phyloP scores from a whole-genome alignment of 2,329 filamentous ascomycete genomes.

The Hypoxylon sp. region DNA sequence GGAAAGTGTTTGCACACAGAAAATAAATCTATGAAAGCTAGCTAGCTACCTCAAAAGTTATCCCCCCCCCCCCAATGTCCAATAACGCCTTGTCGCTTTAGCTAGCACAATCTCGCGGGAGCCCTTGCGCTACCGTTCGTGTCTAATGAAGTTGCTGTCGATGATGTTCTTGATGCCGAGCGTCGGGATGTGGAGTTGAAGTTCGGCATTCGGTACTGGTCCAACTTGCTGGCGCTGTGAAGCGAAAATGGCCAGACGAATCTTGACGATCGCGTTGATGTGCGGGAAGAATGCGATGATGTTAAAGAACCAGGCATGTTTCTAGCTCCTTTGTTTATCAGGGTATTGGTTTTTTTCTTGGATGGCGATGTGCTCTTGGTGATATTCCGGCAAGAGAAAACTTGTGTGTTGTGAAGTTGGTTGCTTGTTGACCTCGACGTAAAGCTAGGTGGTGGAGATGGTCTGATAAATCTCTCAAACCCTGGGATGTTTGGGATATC shows the following conservation, averaged over 20 bases:
- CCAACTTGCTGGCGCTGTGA: slow-evolving; percentile 13
- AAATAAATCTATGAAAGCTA: too few species aligned
- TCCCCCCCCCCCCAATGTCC: too few species aligned
- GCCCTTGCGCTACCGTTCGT: too few species aligned
- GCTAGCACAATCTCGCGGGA: too few species aligned
- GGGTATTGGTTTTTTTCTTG: not conserved
- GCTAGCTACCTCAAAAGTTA: too few species aligned
- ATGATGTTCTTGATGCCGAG: too few species aligned
- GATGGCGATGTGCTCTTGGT: not conserved
- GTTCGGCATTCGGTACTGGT: slow-evolving; percentile 15
- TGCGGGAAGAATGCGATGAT: slow-evolving; percentile 9
- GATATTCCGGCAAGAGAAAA: not conserved
- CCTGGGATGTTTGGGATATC: not conserved
- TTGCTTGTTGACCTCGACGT: not conserved
- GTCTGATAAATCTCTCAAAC: too few species aligned
- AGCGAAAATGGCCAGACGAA: slow-evolving; percentile 23
- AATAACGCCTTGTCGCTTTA: too few species aligned
- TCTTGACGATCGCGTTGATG: slow-evolving; percentile 2
- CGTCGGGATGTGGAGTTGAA: slow-evolving; percentile 8
- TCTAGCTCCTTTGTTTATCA: slow-evolving; percentile 1
- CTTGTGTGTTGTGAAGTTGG: not conserved
- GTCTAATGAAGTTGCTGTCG: too few species aligned
- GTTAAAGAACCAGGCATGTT: slow-evolving; percentile 9
- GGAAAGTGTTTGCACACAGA: too few species aligned
- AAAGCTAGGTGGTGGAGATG: too few species aligned